phyloP scores from a whole-genome alignment of 768 basidiomycete genomes.

The Xerocomellus intermedius region DNA sequence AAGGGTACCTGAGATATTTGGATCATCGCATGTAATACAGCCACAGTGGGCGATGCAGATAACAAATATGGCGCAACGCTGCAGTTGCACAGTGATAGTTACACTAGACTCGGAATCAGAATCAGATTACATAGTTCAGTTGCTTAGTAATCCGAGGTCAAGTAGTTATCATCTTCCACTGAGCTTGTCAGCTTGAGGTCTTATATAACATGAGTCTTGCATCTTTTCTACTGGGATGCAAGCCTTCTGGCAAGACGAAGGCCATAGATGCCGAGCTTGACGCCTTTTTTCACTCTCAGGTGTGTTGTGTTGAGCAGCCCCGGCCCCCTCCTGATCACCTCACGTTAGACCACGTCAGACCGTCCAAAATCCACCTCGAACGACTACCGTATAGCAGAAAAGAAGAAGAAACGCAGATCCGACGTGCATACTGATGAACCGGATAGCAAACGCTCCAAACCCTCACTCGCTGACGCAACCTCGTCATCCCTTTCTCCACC shows the following conservation, averaged over 20 bases:
- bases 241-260: conserved; percentile 35
- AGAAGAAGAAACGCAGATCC: conserved; percentile 15
- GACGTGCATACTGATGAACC: conserved; percentile 15
- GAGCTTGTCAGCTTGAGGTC: too few species aligned
- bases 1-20: too few species aligned
- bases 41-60: too few species aligned
- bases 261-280: conserved; percentile 62
- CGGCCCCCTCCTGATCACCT: conserved; percentile 5
- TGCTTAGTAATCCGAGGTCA: too few species aligned
- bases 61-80: too few species aligned
- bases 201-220: conserved; percentile 49
- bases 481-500: conserved; percentile 20
- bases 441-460: conserved; percentile 18
- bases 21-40: too few species aligned
- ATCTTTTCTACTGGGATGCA: conserved; percentile 45
- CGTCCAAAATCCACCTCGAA: conserved; percentile 3
- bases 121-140: too few species aligned
- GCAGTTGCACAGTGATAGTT: too few species aligned
- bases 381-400: not conserved
- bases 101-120: too few species aligned
- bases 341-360: conserved; percentile 5
- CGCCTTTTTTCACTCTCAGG: conserved; percentile 56
- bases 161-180: too few species aligned
- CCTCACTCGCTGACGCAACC: conserved; percentile 4
- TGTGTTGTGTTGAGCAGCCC: conserved; percentile 28